Base-by-base conservation (phyloP, 2,329 filamentous ascomycete species). In the Coniochaeta sp. region DNA sequence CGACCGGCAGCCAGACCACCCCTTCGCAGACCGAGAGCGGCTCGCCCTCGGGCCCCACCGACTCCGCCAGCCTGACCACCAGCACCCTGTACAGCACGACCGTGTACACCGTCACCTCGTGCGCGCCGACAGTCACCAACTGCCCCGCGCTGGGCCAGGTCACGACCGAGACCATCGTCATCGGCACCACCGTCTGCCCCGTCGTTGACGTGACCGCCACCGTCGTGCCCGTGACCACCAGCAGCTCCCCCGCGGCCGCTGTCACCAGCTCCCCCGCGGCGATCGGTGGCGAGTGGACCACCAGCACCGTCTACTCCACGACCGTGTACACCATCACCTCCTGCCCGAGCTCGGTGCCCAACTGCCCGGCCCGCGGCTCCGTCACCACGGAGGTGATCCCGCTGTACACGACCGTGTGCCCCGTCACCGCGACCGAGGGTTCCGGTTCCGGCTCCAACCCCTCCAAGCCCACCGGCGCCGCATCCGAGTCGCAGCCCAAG, bases 301-400 rank as follows among this genome's bases (percentile, higher is more conserved):
- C 42, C 58, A 54, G 44, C 58, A 61, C 60, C 60, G 58, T 61
- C 57, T 61, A 57, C 55, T 28, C 56, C 26, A 60, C 58, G 17
- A 60, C 32, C n/a, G 52, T 59, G 1, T 60, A 60, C 61, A 62
- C 61, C 19, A 55, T 62, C 42, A 59, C 59, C 19, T 28, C 32
- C 40, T 62, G 58, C 55, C 12, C 60, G n/a, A 28, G 58, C 3
- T 40, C 57, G 10, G 57, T 61, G 4, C 50, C 52, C 28, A 57
- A 67, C 60, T 65, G 63, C 52, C 59, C 60, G 19, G 42, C 58
- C 42, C 2, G n/a, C 8, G 62, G 63, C 59, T 61, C 62, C 52
- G 42, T 63, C 17, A 59, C 62, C 36, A 66, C 63, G 56, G 60
- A 66, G 61, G 61, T 65, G 26, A 47, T 66, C 14, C 61, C 64